Percentiles rank a stretch among this genome's conserved stretches.
phyloP scores from a whole-genome alignment of 2,329 filamentous ascomycete genomes.

The Arthrobotrys sinensis region DNA sequence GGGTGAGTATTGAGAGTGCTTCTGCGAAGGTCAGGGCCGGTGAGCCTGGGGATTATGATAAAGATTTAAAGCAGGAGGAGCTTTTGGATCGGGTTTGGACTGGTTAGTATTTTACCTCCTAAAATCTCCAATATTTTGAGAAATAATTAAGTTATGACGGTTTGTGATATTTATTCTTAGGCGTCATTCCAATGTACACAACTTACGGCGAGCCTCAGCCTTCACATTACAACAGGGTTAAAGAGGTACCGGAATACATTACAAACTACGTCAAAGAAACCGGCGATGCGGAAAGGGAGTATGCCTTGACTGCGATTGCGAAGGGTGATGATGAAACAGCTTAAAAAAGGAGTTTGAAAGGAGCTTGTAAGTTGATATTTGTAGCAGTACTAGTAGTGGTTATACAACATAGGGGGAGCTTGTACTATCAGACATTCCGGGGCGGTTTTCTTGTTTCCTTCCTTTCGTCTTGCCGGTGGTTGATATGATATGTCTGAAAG shows the following conservation, averaged over 20 bases:
- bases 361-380: slow-evolving; percentile 9
- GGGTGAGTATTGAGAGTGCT: slow-evolving; percentile 78
- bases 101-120: slow-evolving; percentile 66
- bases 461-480: neutral
- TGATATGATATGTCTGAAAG: slow-evolving; percentile 8
- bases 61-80: slow-evolving; percentile 71
- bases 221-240: slow-evolving; percentile 74
- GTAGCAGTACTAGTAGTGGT: neutral
- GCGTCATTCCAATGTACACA: slow-evolving; percentile 76
- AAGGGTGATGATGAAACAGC: slow-evolving; percentile 32
- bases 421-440: slow-evolving; percentile 9
- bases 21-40: slow-evolving; percentile 82
- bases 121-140: neutral
- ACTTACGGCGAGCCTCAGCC: slow-evolving; percentile 76
- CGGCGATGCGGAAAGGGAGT: slow-evolving; percentile 69
- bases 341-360: neutral
- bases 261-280: slow-evolving; percentile 71
- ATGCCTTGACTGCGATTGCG: slow-evolving; percentile 66
- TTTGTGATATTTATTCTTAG: slow-evolving; percentile 14
- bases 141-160: neutral
- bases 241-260: slow-evolving; percentile 76
- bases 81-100: slow-evolving; percentile 73
- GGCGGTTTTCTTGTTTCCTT: neutral
- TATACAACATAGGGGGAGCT: slow-evolving; percentile 12
- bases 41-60: slow-evolving; percentile 75